Conservation (phyloP, 176 grass and related monocot species). For the Panicum miliaceum region DNA sequence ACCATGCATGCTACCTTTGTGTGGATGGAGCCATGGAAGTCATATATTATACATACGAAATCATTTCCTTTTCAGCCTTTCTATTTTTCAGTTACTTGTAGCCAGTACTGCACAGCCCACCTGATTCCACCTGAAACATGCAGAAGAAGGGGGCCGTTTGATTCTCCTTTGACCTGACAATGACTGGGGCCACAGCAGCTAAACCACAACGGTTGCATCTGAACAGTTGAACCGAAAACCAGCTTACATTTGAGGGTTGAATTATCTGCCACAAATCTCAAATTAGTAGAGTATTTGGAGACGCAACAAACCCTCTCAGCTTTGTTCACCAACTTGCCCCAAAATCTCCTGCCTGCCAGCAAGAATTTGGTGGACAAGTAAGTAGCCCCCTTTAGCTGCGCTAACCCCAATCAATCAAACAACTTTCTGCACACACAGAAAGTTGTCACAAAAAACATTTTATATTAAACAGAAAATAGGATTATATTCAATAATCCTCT, state of each 20-base stretch:
- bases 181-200: not conserved
- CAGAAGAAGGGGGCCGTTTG: not conserved
- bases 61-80: not conserved
- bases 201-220: not conserved
- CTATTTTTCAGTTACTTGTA: not conserved
- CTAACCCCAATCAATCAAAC: conserved; percentile 36
- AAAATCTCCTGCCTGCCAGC: conserved; percentile 26
- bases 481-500: not conserved
- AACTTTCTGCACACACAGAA: conserved; percentile 12
- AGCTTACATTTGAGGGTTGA: not conserved
- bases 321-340: conserved; percentile 34
- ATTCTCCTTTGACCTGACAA: conserved; percentile 13
- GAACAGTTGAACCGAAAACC: not conserved
- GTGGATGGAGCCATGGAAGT: not conserved
- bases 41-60: too few species aligned
- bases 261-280: not conserved
- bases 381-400: not conserved
- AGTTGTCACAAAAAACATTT: conserved; percentile 10
- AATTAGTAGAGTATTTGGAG: not conserved
- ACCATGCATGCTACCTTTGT: not conserved
- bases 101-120: not conserved
- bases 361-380: conserved; percentile 31
- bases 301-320: not conserved
- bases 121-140: not conserved
- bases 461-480: not conserved